Evolutionary conservation across 169 alveolate genomes (phyloP).

Genomic region (Babesia bovis): DNA sequence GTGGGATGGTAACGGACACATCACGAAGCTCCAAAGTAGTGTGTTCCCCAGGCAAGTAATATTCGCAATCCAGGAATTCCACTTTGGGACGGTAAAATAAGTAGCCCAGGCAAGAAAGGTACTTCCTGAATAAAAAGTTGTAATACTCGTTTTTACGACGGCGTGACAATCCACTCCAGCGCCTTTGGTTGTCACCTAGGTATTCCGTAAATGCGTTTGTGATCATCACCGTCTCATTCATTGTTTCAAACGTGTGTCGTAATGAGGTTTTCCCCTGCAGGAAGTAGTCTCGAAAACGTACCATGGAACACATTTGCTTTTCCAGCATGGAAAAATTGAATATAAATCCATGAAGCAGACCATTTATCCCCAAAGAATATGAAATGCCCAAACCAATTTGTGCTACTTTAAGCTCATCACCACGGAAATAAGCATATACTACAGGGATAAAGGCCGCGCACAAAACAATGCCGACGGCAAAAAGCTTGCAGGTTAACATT

Average conservation of each 20-base stretch:
- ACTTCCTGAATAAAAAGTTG: slow-evolving; percentile 18
- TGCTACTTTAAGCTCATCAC: slow-evolving; percentile 23
- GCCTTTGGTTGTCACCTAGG: slow-evolving; percentile 3
- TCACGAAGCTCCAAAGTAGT: background rate
- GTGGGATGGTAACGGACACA: background rate
- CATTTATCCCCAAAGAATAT: slow-evolving; percentile 4
- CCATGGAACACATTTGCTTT: slow-evolving; percentile 35
- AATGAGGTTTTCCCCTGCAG: slow-evolving; percentile 2
- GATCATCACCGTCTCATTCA: slow-evolving; percentile 6
- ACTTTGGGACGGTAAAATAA: slow-evolving; percentile 4
- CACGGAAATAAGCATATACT: background rate
- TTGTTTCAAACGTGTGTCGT: background rate
- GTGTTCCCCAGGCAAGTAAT: slow-evolving; percentile 26
- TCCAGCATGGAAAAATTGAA: slow-evolving; percentile 17
- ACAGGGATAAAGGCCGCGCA: slow-evolving; percentile 15
- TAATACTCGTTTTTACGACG: slow-evolving; percentile 25
- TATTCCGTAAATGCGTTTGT: background rate
- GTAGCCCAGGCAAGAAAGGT: background rate
- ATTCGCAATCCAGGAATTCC: slow-evolving; percentile 13
- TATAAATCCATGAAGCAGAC: background rate
- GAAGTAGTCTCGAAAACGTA: slow-evolving; percentile 12
- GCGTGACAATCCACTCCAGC: background rate
- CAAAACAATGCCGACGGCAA: background rate
- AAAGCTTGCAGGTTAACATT: slow-evolving; percentile 17
- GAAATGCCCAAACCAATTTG: slow-evolving; percentile 7